Conservation (phyloP, 257 asterid species). For the Plantago ovata region DNA sequence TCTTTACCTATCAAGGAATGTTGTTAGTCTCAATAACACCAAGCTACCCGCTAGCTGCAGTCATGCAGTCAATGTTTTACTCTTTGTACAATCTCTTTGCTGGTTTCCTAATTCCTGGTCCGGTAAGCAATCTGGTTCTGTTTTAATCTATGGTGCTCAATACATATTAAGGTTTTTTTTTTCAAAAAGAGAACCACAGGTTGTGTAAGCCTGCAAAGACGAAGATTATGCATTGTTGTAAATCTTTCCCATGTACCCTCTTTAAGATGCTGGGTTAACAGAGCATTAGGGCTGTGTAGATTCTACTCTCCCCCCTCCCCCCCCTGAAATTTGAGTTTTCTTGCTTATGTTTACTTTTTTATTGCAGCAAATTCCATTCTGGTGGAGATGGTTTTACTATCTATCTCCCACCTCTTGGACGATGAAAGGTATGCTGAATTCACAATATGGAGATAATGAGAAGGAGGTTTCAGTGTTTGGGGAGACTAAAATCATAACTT, state of each 20-base stretch:
- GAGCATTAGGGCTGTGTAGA: background rate
- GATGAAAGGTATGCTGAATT: constrained; percentile 20
- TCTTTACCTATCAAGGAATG: constrained; percentile 22
- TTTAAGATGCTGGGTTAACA: too few relatives aligned
- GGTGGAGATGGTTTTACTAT: constrained; percentile 30
- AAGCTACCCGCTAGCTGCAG: constrained; percentile 21
- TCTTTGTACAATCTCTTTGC: constrained; percentile 18
- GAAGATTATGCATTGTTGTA: too few relatives aligned
- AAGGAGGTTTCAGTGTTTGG: constrained; percentile 20
- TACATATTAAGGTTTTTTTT: background rate
- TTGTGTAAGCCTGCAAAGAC: too few relatives aligned
- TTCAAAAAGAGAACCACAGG: background rate
- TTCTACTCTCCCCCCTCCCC: background rate
- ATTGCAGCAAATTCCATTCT: constrained; percentile 24
- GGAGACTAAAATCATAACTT: constrained; percentile 18
- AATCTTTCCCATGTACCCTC: too few relatives aligned
- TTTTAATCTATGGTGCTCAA: background rate
- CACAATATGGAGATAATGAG: constrained; percentile 28
- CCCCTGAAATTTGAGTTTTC: background rate
- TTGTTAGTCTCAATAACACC: constrained; percentile 16
- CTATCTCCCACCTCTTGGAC: constrained; percentile 26
- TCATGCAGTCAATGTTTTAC: constrained; percentile 17
- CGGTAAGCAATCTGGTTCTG: constrained; percentile 5
- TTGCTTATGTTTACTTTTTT: background rate
- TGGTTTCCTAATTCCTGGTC: constrained; percentile 18